These are phyloP conservation scores for Oropetium thomaeum DNA, from an alignment of 176 grass and related monocot species.

Conservation along the genomic window DNA sequence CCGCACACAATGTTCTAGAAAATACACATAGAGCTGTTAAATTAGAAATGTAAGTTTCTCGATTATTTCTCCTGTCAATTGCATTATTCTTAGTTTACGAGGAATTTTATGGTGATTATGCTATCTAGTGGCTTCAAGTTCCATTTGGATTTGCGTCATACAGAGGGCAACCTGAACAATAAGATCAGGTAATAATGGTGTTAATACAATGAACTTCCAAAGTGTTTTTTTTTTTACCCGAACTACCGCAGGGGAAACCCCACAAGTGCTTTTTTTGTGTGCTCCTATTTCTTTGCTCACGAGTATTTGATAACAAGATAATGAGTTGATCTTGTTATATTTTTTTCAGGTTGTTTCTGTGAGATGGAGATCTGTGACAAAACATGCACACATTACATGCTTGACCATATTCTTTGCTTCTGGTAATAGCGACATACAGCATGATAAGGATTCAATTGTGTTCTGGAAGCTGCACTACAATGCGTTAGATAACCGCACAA, in stretches of 20 bases:
- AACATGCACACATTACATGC: background rate
- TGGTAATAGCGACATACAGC: background rate
- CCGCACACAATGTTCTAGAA: too few relatives aligned
- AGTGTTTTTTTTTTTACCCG: background rate
- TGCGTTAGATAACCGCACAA: background rate
- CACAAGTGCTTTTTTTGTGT: too few relatives aligned
- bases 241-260: too few relatives aligned
- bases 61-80: background rate
- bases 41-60: background rate
- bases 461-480: background rate
- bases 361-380: background rate
- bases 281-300: background rate
- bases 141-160: background rate
- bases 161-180: background rate
- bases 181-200: background rate
- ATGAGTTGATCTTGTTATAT: background rate
- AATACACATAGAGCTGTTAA: background rate
- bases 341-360: background rate
- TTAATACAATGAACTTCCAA: background rate
- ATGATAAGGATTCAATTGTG: background rate
- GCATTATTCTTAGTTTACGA: background rate
- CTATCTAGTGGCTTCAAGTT: too few relatives aligned
- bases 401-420: background rate
- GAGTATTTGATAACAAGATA: background rate
- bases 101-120: background rate